phyloP scores from a whole-genome alignment of 2,329 filamentous ascomycete genomes.

The Boeremia lycopersici region DNA sequence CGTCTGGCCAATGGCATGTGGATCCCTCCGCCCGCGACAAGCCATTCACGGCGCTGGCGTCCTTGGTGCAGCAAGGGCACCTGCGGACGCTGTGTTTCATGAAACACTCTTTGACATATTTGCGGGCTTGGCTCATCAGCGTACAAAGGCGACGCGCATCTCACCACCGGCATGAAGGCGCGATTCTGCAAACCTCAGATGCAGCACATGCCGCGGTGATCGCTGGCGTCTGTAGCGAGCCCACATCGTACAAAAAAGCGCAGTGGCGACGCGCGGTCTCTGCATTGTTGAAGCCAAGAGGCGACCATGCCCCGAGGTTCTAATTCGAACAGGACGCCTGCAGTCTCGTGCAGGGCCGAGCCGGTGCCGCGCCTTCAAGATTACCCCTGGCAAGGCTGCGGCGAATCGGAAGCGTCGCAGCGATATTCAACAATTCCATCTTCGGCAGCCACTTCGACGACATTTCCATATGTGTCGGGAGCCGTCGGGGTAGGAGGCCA shows the following conservation, averaged over 20 bases:
- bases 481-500: neutral
- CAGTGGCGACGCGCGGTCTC: constrained; percentile 22
- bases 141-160: constrained; percentile 1
- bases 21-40: constrained; percentile 17
- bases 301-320: constrained; percentile 17
- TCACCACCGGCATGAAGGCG: constrained; percentile 7
- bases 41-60: constrained; percentile 26
- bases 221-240: neutral
- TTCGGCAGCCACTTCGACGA: constrained; percentile 19
- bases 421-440: constrained; percentile 21
- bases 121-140: constrained; percentile 16
- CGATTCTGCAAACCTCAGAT: neutral
- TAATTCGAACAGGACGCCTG: constrained; percentile 18
- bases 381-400: constrained; percentile 17
- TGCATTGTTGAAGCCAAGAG: constrained; percentile 25
- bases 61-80: constrained; percentile 27
- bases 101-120: constrained; percentile 26
- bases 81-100: constrained; percentile 28
- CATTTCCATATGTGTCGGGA: constrained; percentile 19
- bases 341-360: constrained; percentile 33
- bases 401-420: constrained; percentile 19
- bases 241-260: constrained; percentile 2
- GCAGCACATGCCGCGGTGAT: neutral
- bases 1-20: constrained; percentile 34
- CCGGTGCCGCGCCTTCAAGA: constrained; percentile 22